phyloP scores from a whole-genome alignment of 1,139 yeast species.

The Meyerozyma carpophila region DNA sequence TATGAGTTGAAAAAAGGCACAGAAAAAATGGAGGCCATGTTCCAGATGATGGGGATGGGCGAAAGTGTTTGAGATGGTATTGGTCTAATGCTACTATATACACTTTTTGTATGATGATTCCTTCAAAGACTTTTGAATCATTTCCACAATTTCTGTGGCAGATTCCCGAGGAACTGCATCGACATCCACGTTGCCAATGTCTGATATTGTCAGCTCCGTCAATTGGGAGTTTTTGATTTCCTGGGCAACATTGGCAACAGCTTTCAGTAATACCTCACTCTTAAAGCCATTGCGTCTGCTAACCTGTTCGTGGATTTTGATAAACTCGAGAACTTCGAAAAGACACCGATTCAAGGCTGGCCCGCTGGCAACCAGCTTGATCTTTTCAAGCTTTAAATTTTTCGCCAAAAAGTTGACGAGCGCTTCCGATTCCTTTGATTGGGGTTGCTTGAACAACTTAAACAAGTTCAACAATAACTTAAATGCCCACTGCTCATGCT shows the following conservation, averaged over 20 bases:
- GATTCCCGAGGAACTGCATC: background rate
- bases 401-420: constrained; percentile 25
- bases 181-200: background rate
- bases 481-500: constrained; percentile 19
- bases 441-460: constrained; percentile 18
- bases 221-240: background rate
- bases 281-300: background rate
- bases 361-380: constrained; percentile 7
- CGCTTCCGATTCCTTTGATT: constrained; percentile 21
- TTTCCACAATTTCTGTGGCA: background rate
- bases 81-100: background rate
- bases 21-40: constrained; percentile 19
- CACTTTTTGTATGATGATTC: background rate
- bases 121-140: constrained; percentile 1
- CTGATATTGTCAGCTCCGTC: background rate
- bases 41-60: constrained; percentile 14
- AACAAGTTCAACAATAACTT: constrained; percentile 22
- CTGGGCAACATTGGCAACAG: background rate
- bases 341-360: background rate
- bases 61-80: background rate
- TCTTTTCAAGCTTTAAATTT: constrained; percentile 24
- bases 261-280: background rate
- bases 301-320: background rate
- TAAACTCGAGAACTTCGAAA: background rate
- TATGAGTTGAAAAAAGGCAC: constrained; percentile 35